phyloP scores from a whole-genome alignment of 2,329 filamentous ascomycete genomes.

The Fusarium luffae region DNA sequence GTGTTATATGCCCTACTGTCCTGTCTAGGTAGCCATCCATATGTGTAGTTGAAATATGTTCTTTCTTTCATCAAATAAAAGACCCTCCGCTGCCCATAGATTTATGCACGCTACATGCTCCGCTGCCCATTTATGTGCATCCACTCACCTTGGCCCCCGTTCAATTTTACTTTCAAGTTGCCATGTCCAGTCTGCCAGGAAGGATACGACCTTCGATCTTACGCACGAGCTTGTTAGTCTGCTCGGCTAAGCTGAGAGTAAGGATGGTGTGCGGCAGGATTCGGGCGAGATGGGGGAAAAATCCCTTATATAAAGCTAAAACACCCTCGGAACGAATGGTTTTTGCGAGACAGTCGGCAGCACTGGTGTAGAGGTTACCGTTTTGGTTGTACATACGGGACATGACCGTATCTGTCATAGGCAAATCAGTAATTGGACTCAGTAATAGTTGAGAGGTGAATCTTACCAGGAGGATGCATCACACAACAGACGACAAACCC shows the following conservation, averaged over 20 bases:
- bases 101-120: constrained; percentile 5
- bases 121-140: neutral
- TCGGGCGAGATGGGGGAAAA: constrained; percentile 91
- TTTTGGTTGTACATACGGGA: constrained; percentile 99
- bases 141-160: neutral
- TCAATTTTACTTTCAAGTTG: constrained; percentile 6
- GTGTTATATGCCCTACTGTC: constrained; percentile 36
- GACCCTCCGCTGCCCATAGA: constrained; percentile 12
- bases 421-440: constrained; percentile 3
- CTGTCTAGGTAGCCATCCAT: constrained; percentile 26
- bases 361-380: constrained; percentile 93
- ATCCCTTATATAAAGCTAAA: constrained; percentile 96
- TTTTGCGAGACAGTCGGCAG: constrained; percentile 91
- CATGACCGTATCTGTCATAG: constrained; percentile 86
- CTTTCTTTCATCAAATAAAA: constrained; percentile 29
- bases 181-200: constrained; percentile 51
- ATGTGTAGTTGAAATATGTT: constrained; percentile 18
- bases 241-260: constrained; percentile 92
- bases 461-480: constrained; percentile 93
- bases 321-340: constrained; percentile 92
- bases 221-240: constrained; percentile 93
- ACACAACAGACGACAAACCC: constrained; percentile 97
- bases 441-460: neutral
- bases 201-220: constrained; percentile 75
- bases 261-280: constrained; percentile 96